A percentile compares a stretch with the other conserved stretches of the same genome.
Conservation (phyloP, 331 rosid genomes). For the Malus hybrid region DNA sequence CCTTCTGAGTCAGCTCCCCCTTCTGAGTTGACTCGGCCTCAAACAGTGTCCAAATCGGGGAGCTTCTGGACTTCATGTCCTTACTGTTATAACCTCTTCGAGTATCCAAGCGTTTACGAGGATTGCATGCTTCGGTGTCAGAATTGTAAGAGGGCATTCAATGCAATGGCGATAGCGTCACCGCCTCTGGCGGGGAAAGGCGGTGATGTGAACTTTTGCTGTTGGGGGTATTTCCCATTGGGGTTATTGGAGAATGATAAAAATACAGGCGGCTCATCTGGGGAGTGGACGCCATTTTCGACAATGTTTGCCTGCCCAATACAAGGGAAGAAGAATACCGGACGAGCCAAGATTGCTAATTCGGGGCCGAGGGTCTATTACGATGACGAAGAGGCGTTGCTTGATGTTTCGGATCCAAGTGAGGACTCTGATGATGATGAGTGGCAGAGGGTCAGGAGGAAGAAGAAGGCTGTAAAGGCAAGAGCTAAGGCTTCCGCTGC, state of each 20-base stretch:
- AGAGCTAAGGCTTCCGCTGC: constrained; percentile 7
- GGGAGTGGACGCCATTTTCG: constrained; percentile 68
- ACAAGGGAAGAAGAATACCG: constrained; percentile 2
- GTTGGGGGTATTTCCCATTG: constrained; percentile 74
- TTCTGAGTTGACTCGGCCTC: not conserved
- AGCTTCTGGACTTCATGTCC: constrained; percentile 98
- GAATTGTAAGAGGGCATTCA: constrained; percentile 66
- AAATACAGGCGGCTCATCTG: constrained; percentile 21
- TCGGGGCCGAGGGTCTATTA: constrained; percentile 32
- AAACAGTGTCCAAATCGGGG: constrained; percentile 5
- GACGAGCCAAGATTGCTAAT: constrained; percentile 1
- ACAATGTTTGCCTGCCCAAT: constrained; percentile 52
- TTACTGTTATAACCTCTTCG: constrained; percentile 65
- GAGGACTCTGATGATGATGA: constrained; percentile 71
- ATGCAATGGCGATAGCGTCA: constrained; percentile 45
- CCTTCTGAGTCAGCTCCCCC: not conserved
- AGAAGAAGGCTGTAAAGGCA: constrained; percentile 19
- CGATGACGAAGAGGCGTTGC: constrained; percentile 35
- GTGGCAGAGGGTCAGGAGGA: constrained; percentile 37
- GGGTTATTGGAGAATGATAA: constrained; percentile 45
- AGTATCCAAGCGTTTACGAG: constrained; percentile 60
- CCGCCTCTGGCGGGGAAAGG: constrained; percentile 38
- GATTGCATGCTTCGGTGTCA: constrained; percentile 84
- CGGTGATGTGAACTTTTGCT: constrained; percentile 35
- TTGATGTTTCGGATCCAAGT: constrained; percentile 41